Base-by-base conservation (phyloP, 164 flowering plant species). In the Warburgia ugandensis region DNA sequence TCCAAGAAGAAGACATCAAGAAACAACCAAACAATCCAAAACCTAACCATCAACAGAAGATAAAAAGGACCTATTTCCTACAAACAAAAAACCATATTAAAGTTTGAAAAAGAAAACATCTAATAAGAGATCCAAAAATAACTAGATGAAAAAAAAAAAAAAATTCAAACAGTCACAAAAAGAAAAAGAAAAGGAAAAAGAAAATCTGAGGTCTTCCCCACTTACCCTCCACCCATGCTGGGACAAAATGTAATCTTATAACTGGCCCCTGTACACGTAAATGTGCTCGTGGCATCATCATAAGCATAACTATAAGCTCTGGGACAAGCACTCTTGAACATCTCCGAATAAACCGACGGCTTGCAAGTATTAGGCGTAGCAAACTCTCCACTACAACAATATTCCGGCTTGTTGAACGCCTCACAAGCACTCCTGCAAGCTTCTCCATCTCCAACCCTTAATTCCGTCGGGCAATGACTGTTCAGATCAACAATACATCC, bases 361-460 rank as follows among this genome's bases (percentile, higher is more conserved):
- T 63, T 61, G 43, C 92, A 83, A 0, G 71, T 68, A 41, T 37
- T 56, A 0, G 92, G 85, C 2, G 76, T 50, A 4, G 64, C 66
- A 40, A 48, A 83, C 56, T 68, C 75, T 46, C 86, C 86, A 30
- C 70, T 83, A 61, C 91, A 83, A 29, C 91, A 83, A 37, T 75
- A 84, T 69, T 81, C 80, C 2, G 75, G 73, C 3, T 0, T 66
- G 41, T 71, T 71, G 39, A 84, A 84, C 4, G 88, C 92, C 61
- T 72, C 85, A 42, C 92, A 84, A 0, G 92, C 88, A 50, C 85
- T 84, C 73, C 59, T 74, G 55, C 88, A 84, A 0, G 69, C 92
- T 48, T 56, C 61, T 9, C 79, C 84, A 11, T 62, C 56, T 1
- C 61, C 76, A 19, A 39, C 45, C 43, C 62, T 9, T 27, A 38